Conservation (phyloP, 2,329 filamentous ascomycete genomes). For the Microdochium bolleyi region DNA sequence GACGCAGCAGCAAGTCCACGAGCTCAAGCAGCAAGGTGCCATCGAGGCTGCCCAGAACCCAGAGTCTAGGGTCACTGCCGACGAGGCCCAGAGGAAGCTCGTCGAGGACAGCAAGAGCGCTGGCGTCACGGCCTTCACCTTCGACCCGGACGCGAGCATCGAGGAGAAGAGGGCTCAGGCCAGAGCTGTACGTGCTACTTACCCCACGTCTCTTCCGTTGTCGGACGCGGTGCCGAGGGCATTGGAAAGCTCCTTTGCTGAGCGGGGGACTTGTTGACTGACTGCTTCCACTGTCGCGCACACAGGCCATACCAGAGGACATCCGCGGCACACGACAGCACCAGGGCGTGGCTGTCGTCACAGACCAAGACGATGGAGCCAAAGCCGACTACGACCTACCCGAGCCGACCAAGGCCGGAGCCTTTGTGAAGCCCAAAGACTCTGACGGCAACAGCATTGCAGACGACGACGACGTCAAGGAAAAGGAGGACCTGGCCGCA, state of each 20-base stretch:
- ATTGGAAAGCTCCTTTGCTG: background rate
- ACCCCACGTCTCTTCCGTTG: no score
- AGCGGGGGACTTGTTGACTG: background rate
- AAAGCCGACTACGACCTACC: conserved; percentile 70
- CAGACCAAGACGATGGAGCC: conserved; percentile 69
- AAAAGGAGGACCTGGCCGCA: conserved; percentile 41
- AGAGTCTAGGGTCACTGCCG: conserved; percentile 56
- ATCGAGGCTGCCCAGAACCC: conserved; percentile 71
- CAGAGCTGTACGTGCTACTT: conserved; percentile 53
- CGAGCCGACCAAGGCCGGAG: conserved; percentile 62
- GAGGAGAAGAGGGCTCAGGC: conserved; percentile 81
- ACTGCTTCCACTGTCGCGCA: background rate
- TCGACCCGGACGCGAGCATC: conserved; percentile 75
- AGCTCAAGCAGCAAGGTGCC: conserved; percentile 76
- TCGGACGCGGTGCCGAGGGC: no score
- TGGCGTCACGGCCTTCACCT: conserved; percentile 73
- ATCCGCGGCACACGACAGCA: conserved; percentile 54
- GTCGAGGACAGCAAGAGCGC: conserved; percentile 71
- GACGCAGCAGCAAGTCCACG: conserved; percentile 32
- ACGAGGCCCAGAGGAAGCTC: conserved; percentile 65
- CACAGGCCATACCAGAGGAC: conserved; percentile 53
- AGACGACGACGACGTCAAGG: conserved; percentile 44
- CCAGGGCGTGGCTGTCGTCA: conserved; percentile 63
- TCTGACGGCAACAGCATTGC: conserved; percentile 36
- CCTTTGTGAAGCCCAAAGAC: conserved; percentile 45